Conservation (phyloP, 139 green algal species). For the Picochlorum sp. region DNA sequence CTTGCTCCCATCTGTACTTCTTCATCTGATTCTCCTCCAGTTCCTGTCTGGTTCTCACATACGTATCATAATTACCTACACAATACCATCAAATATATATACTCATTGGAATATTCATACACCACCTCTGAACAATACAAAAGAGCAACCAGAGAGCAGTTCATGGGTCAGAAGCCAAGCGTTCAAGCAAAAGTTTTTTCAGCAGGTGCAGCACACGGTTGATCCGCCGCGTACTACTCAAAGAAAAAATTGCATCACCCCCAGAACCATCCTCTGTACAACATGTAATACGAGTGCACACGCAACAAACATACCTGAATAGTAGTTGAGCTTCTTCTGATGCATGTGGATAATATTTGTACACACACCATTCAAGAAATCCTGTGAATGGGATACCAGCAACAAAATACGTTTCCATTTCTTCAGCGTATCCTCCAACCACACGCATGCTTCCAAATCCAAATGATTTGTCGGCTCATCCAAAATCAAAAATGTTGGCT, state of each 20-base stretch:
- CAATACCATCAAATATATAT: background rate
- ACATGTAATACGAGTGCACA: background rate
- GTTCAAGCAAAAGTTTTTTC: constrained; percentile 32
- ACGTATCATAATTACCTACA: constrained; percentile 84
- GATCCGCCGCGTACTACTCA: constrained; percentile 21
- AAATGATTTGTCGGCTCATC: constrained; percentile 65
- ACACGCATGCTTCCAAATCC: constrained; percentile 81
- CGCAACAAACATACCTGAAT: constrained; percentile 53
- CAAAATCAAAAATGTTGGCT: constrained; percentile 84
- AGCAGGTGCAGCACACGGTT: constrained; percentile 14
- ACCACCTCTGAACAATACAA: background rate
- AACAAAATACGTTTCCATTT: constrained; percentile 88
- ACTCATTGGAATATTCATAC: background rate
- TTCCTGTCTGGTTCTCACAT: constrained; percentile 72
- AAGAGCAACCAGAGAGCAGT: background rate
- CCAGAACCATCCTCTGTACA: background rate
- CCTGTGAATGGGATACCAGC: constrained; percentile 84
- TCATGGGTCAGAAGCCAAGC: constrained; percentile 30
- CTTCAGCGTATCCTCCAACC: constrained; percentile 89
- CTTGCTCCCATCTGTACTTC: constrained; percentile 75
- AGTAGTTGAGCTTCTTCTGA: constrained; percentile 84
- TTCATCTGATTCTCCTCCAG: constrained; percentile 94
- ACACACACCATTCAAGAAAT: constrained; percentile 96
- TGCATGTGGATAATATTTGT: constrained; percentile 95
- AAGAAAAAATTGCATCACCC: constrained; percentile 20